These are phyloP conservation scores for Camellia lanceoleosa DNA, from an alignment of 148 eudicot species.

Conservation along the genomic window DNA sequence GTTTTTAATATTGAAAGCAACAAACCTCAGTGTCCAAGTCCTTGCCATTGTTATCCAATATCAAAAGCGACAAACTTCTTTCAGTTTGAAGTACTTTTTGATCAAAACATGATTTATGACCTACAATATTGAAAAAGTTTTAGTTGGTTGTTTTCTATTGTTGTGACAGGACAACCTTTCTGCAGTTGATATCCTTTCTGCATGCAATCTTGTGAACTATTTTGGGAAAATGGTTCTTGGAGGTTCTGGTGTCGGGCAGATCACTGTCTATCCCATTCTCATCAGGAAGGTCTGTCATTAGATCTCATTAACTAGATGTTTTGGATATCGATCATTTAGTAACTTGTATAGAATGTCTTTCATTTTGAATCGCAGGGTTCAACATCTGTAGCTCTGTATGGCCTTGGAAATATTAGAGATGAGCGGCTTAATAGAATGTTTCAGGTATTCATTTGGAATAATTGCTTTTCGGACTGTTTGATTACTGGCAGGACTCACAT, in stretches of 20 bases:
- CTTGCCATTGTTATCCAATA: too few relatives aligned
- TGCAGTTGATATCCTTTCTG: conserved; percentile 95
- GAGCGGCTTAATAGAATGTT: conserved; percentile 98
- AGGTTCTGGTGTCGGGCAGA: conserved; percentile 98
- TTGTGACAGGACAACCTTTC: conserved; percentile 93
- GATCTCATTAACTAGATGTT: conserved; percentile 8
- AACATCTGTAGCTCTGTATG: conserved; percentile 92
- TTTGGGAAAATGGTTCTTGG: conserved; percentile 99
- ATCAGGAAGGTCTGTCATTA: conserved; percentile 68
- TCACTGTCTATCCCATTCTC: conserved; percentile 79
- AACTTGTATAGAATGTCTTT: conserved; percentile 4
- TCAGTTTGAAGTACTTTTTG: neutral
- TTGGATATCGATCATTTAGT: neutral
- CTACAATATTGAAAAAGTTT: neutral
- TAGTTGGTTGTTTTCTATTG: neutral
- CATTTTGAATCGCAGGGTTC: conserved; percentile 53
- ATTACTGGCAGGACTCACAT: neutral
- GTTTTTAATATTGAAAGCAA: too few relatives aligned
- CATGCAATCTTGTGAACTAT: conserved; percentile 96
- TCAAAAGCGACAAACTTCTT: too few relatives aligned
- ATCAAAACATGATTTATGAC: neutral
- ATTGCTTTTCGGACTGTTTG: neutral
- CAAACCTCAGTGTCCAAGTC: too few relatives aligned
- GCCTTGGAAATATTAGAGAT: conserved; percentile 97
- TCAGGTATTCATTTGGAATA: conserved; percentile 51